Evolutionary conservation across 2,329 filamentous ascomycete genomes (phyloP).

Genomic region (Fusarium marasasianum): DNA sequence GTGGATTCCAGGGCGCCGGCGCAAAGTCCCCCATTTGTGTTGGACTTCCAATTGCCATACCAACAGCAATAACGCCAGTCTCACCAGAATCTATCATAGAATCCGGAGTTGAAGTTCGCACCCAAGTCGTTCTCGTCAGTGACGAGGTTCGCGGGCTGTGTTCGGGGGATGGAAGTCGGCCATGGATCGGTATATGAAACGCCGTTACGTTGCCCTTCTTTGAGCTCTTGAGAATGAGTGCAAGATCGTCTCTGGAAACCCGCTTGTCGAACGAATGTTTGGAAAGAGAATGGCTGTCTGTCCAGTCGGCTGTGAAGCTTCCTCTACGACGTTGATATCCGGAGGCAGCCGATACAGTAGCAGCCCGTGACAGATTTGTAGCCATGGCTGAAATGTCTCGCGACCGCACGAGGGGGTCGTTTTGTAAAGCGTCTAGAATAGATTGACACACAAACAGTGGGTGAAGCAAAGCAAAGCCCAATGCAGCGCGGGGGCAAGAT

Average conservation of each 20-base stretch:
- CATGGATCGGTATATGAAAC: slow-evolving; percentile 54
- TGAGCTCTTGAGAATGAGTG: slow-evolving; percentile 42
- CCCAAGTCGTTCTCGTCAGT: slow-evolving; percentile 45
- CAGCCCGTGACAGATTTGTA: slow-evolving; percentile 38
- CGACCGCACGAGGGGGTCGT: slow-evolving; percentile 19
- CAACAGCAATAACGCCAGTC: slow-evolving; percentile 62
- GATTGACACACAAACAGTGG: slow-evolving; percentile 25
- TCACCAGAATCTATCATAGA: slow-evolving; percentile 49
- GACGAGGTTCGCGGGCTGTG: slow-evolving; percentile 49
- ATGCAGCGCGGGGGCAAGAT: slow-evolving; percentile 26
- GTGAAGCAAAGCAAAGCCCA: slow-evolving; percentile 10
- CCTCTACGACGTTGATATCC: slow-evolving; percentile 35
- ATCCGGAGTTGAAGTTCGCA: slow-evolving; percentile 55
- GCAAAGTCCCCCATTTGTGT: slow-evolving; percentile 50
- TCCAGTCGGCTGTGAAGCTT: slow-evolving; percentile 37
- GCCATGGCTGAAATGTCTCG: slow-evolving; percentile 35
- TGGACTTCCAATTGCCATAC: slow-evolving; percentile 79
- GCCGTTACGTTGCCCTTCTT: slow-evolving; percentile 49
- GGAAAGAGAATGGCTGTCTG: slow-evolving; percentile 23
- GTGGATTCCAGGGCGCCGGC: slow-evolving; percentile 44
- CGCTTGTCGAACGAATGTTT: slow-evolving; percentile 49
- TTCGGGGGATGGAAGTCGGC: slow-evolving; percentile 55
- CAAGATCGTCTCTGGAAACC: slow-evolving; percentile 56
- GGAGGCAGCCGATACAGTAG: slow-evolving; percentile 36
- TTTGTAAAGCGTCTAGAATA: slow-evolving; percentile 33